These are phyloP conservation scores for Colletotrichum lindemuthianum DNA, from an alignment of 2,329 filamentous ascomycete species.

Conservation along the genomic window DNA sequence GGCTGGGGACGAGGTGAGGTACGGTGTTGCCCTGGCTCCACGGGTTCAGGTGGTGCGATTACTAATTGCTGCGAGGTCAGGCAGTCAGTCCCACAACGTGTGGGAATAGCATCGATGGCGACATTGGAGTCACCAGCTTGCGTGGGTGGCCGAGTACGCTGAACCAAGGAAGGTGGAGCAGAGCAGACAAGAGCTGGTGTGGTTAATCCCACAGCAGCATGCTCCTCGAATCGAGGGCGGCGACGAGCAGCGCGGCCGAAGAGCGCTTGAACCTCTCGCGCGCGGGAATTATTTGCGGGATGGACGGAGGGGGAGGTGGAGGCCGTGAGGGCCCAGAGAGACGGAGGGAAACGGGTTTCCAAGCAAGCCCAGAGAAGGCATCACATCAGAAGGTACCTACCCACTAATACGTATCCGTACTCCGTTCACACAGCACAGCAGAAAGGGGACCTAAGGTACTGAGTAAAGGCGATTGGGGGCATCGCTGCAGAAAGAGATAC, in stretches of 20 bases:
- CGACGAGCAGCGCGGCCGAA: too few species aligned
- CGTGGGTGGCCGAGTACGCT: too few species aligned
- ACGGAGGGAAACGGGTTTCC: slow-evolving; percentile 3
- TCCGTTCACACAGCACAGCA: background rate
- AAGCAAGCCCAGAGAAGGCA: slow-evolving; percentile 22
- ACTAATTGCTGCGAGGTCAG: background rate
- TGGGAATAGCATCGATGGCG: slow-evolving; percentile 26
- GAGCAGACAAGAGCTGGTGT: too few species aligned
- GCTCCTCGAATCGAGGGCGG: background rate
- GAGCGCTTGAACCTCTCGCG: slow-evolving; percentile 6
- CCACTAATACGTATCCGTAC: too few species aligned
- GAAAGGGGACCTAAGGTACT: background rate
- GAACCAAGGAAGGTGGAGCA: too few species aligned
- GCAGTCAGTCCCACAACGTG: slow-evolving; percentile 16
- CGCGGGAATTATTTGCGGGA: slow-evolving; percentile 32
- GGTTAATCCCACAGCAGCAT: too few species aligned
- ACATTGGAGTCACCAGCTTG: too few species aligned
- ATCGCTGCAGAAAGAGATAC: slow-evolving; percentile 16
- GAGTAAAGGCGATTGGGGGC: too few species aligned
- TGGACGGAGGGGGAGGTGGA: slow-evolving; percentile 17
- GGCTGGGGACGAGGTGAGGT: too few species aligned
- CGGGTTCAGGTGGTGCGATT: too few species aligned
- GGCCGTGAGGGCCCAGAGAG: background rate
- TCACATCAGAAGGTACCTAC: background rate
- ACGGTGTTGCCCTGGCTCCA: too few species aligned